Conservation (phyloP, 1,284 basidiomycete species). For the Peniophora sp. region DNA sequence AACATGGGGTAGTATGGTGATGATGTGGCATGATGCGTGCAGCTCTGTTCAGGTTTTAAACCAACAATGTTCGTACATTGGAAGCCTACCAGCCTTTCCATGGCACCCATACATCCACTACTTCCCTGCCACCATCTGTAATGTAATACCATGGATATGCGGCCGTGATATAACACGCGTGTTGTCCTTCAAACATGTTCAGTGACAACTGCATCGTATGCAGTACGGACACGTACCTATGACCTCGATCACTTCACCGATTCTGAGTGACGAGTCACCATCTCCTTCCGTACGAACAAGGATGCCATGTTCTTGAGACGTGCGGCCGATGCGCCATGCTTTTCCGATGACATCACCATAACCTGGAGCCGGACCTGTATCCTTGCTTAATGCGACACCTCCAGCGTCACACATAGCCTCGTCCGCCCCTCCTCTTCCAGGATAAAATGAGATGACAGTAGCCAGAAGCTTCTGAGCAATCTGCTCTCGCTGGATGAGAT, state of each 20-base stretch:
- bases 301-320: conserved; percentile 80
- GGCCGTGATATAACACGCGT: conserved; percentile 74
- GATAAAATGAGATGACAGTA: conserved; percentile 73
- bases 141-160: conserved; percentile 79
- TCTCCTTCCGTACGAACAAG: conserved; percentile 33
- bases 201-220: no score
- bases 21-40: no score
- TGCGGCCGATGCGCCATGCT: conserved; percentile 65
- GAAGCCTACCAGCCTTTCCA: conserved; percentile 78
- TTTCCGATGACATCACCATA: conserved; percentile 66
- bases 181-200: conserved; percentile 39
- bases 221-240: conserved; percentile 17
- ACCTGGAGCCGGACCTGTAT: conserved; percentile 63
- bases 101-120: conserved; percentile 83
- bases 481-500: conserved; percentile 44
- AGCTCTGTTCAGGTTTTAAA: no score
- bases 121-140: conserved; percentile 36
- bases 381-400: conserved; percentile 80
- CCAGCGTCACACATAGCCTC: conserved; percentile 80
- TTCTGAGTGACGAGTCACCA: conserved; percentile 28
- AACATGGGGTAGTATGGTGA: no score
- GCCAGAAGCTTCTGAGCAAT: conserved; percentile 67
- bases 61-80: no score
- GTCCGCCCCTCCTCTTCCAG: conserved; percentile 58
- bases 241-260: conserved; percentile 61